Conservation (phyloP, 495 filamentous ascomycete genomes). For the Aspergillus incahuasiensis region DNA sequence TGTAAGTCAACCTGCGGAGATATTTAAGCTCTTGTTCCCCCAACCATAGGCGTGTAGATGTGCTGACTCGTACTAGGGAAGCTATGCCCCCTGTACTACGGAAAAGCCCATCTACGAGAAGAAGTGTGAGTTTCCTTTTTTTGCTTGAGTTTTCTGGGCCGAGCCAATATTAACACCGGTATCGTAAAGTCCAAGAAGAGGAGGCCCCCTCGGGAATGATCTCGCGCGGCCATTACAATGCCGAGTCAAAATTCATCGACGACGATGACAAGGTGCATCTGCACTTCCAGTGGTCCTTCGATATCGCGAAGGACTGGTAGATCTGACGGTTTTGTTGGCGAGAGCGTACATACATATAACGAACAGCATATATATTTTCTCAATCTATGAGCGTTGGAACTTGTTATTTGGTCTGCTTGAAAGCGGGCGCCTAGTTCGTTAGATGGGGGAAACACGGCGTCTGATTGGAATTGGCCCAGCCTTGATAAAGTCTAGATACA, state of each 20-base stretch:
- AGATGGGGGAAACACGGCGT: background rate
- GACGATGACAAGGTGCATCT: slow-evolving; percentile 86
- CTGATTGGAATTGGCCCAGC: background rate
- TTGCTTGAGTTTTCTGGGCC: background rate
- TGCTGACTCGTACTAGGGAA: slow-evolving; percentile 51
- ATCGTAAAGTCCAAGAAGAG: slow-evolving; percentile 67
- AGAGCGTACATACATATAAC: slow-evolving; percentile 16
- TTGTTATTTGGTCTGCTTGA: background rate
- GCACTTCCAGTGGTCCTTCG: slow-evolving; percentile 87
- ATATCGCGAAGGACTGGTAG: slow-evolving; percentile 90
- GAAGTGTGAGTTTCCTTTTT: slow-evolving; percentile 62
- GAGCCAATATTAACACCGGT: background rate
- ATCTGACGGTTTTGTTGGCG: slow-evolving; percentile 6
- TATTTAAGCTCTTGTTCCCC: too few relatives aligned
- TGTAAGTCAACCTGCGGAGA: slow-evolving; percentile 55
- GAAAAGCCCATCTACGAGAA: slow-evolving; percentile 81
- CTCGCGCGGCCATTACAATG: slow-evolving; percentile 79
- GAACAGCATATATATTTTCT: slow-evolving; percentile 16
- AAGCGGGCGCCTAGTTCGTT: too few relatives aligned
- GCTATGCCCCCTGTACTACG: slow-evolving; percentile 83
- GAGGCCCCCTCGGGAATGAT: slow-evolving; percentile 89
- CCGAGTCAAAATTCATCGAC: slow-evolving; percentile 81
- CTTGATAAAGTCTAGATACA: slow-evolving; percentile 5
- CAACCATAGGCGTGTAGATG: background rate
- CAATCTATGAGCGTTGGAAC: slow-evolving; percentile 17